These are phyloP conservation scores for Populus hybrid DNA, from an alignment of 441 rosid genomes.

Conservation along the genomic window DNA sequence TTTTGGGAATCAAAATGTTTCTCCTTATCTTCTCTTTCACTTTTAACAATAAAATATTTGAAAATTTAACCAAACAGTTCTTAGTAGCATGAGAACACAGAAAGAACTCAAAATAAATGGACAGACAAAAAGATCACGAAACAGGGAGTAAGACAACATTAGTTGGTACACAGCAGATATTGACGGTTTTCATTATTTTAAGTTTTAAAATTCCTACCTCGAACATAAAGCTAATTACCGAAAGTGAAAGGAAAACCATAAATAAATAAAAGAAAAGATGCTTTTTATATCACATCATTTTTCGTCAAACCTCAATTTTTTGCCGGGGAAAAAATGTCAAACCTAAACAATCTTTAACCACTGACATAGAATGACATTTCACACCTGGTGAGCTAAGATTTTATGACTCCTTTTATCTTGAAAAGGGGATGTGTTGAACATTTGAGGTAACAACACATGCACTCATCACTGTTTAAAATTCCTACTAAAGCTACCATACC, in stretches of 20 bases:
- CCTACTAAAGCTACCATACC: not conserved
- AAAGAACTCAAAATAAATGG: not conserved
- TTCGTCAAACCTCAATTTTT: not conserved
- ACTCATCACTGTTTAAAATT: not conserved
- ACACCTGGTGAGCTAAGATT: not conserved
- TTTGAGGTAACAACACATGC: not conserved
- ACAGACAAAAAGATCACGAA: not conserved
- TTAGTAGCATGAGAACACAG: not conserved
- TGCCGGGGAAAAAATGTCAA: not conserved
- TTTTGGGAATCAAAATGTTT: not conserved
- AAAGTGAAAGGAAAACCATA: not conserved
- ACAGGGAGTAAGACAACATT: not conserved
- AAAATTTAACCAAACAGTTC: not conserved
- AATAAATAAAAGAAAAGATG: too few species aligned
- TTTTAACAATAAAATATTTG: conserved; percentile 1
- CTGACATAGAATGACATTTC: conserved; percentile 1
- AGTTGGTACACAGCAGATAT: not conserved
- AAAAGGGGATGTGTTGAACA: not conserved
- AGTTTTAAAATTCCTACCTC: not conserved
- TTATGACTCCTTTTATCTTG: not conserved
- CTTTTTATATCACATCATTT: not conserved
- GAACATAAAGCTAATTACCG: not conserved
- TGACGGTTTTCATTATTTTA: not conserved
- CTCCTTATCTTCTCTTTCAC: not conserved
- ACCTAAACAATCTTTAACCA: not conserved